Evolutionary conservation across 225 moss, liverwort and hornwort genomes (phyloP).

Genomic region (Antitrichia curtipendula): DNA sequence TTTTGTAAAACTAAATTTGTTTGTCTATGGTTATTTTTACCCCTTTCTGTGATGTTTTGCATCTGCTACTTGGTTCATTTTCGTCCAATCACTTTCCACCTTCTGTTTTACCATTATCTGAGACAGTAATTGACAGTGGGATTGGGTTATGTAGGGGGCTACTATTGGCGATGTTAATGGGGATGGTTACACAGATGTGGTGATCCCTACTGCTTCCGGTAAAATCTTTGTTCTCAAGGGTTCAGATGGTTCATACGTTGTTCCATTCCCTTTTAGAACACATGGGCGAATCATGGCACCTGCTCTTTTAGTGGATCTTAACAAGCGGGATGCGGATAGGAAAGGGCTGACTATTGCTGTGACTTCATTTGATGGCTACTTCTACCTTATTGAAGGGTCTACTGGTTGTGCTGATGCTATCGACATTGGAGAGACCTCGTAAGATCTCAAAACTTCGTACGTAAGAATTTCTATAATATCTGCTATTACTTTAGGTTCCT

Average conservation of each 20-base stretch:
- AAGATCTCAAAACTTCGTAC: constrained; percentile 9
- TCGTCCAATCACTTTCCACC: neutral
- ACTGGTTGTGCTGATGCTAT: constrained; percentile 95
- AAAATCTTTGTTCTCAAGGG: constrained; percentile 81
- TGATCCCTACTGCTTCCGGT: constrained; percentile 89
- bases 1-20: neutral
- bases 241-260: constrained; percentile 50
- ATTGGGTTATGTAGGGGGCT: constrained; percentile 51
- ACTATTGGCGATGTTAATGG: constrained; percentile 93
- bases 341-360: constrained; percentile 83
- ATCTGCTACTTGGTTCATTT: neutral
- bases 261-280: constrained; percentile 76
- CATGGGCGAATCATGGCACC: constrained; percentile 98
- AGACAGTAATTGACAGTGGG: neutral
- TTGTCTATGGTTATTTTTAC: neutral
- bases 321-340: constrained; percentile 30
- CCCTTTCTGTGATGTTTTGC: neutral
- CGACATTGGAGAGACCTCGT: constrained; percentile 96
- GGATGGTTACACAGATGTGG: constrained; percentile 85
- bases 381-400: constrained; percentile 89
- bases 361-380: constrained; percentile 98
- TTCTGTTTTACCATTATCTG: neutral
- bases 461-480: neutral
- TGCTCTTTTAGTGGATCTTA: constrained; percentile 84
- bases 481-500: neutral